Percentiles rank a stretch among this genome's conserved stretches.
These are phyloP conservation scores for Salix arbutifolia DNA, from an alignment of 345 rosid genomes.

Conservation along the genomic window DNA sequence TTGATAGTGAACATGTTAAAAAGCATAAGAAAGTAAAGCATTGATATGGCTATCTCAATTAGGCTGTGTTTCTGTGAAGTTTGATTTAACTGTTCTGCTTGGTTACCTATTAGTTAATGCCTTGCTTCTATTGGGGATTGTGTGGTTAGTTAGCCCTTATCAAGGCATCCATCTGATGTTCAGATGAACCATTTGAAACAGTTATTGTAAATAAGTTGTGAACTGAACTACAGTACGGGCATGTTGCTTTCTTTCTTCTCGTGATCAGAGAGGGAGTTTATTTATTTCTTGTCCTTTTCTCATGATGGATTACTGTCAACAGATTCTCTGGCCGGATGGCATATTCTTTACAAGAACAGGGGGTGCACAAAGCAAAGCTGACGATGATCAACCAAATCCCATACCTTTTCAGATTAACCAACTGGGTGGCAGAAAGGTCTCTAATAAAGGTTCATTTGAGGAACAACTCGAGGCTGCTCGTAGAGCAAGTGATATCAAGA, in stretches of 20 bases:
- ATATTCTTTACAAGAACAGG: conserved; percentile 60
- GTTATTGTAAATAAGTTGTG: neutral
- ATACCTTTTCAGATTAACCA: conserved; percentile 43
- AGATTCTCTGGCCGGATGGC: conserved; percentile 95
- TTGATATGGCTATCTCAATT: neutral
- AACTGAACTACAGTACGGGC: neutral
- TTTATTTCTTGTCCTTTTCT: conserved; percentile 12
- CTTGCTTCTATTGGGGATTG: neutral
- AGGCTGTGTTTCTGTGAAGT: neutral
- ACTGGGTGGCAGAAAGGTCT: conserved; percentile 46
- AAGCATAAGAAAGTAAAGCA: neutral
- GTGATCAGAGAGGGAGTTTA: neutral
- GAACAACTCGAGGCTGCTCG: conserved; percentile 81
- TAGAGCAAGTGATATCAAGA: conserved; percentile 74
- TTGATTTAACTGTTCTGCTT: neutral
- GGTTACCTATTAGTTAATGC: neutral
- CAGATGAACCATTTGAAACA: neutral
- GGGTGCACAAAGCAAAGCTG: conserved; percentile 30
- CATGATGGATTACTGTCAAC: neutral
- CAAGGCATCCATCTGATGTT: neutral
- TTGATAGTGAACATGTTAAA: neutral
- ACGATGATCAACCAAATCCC: conserved; percentile 31
- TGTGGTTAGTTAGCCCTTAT: neutral
- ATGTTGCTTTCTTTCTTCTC: neutral
- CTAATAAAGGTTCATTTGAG: conserved; percentile 67